A percentile compares a stretch with the other conserved stretches of the same genome.
phyloP scores from a whole-genome alignment of 2,329 filamentous ascomycete species.

The Lachnellula arida region DNA sequence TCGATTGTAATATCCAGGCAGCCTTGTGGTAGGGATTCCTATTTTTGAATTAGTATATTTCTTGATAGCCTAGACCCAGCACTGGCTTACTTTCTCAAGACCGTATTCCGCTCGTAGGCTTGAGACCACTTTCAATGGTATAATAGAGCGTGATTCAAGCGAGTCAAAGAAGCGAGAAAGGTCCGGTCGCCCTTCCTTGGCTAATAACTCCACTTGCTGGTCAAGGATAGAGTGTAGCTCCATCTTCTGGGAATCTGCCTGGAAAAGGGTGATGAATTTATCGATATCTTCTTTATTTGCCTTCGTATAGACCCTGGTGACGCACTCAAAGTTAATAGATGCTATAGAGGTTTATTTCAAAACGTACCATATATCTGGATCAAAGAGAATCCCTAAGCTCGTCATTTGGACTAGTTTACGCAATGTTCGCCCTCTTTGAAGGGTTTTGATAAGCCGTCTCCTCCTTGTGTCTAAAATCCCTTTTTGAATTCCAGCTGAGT shows the following conservation, averaged over 20 bases:
- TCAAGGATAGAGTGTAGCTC: conserved; percentile 21
- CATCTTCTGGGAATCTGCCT: conserved; percentile 19
- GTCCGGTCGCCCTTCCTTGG: conserved; percentile 13
- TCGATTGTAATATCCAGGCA: conserved; percentile 12
- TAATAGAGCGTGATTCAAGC: conserved; percentile 17
- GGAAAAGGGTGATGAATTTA: conserved; percentile 7
- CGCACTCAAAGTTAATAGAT: conserved; percentile 10
- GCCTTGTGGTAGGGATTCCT: conserved; percentile 13
- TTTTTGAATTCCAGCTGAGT: conserved; percentile 7
- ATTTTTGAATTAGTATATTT: conserved; percentile 12
- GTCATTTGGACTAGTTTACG: conserved; percentile 10
- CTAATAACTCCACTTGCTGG: conserved; percentile 18
- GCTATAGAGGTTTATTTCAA: conserved; percentile 4
- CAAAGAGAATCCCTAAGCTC: conserved; percentile 12
- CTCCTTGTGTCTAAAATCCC: conserved; percentile 10
- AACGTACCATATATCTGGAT: conserved; percentile 15
- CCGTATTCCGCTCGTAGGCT: conserved; percentile 15
- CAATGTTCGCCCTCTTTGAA: conserved; percentile 14
- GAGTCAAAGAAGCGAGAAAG: conserved; percentile 17
- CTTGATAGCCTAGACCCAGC: conserved; percentile 2
- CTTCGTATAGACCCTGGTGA: conserved; percentile 13
- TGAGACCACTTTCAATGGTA: conserved; percentile 9
- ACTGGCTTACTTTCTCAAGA: conserved; percentile 14
- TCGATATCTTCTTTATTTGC: conserved; percentile 13
- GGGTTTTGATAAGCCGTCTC: conserved; percentile 10